Conservation (phyloP, 2,329 filamentous ascomycete genomes). For the Xylariomycetidae sp. region DNA sequence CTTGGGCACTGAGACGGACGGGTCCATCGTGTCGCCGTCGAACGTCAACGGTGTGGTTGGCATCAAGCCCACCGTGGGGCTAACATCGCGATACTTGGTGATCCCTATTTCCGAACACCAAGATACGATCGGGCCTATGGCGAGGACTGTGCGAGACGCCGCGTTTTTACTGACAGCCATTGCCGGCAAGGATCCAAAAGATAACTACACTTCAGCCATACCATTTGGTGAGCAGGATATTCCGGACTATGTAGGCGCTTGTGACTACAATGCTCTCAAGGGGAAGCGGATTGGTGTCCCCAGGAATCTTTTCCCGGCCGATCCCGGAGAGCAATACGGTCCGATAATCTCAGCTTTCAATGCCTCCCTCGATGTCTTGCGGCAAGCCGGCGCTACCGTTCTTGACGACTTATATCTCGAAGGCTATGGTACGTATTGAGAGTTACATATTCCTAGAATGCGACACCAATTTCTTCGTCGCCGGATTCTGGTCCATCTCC, state of each 20-base stretch:
- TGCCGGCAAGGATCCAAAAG: slow-evolving; percentile 52
- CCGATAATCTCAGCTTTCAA: slow-evolving; percentile 48
- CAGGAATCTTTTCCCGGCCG: slow-evolving; percentile 48
- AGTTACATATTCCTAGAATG: too few species aligned
- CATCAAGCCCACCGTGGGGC: slow-evolving; percentile 63
- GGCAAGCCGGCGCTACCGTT: slow-evolving; percentile 53
- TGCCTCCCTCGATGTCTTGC: slow-evolving; percentile 45
- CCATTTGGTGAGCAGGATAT: slow-evolving; percentile 47
- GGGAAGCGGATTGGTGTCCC: slow-evolving; percentile 63
- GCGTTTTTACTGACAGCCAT: slow-evolving; percentile 60
- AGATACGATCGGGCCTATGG: slow-evolving; percentile 64
- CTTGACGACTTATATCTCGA: slow-evolving; percentile 57
- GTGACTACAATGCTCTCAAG: slow-evolving; percentile 45
- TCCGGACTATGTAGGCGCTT: slow-evolving; percentile 58
- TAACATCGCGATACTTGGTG: slow-evolving; percentile 58
- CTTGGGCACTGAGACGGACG: slow-evolving; percentile 60
- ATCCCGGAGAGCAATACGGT: slow-evolving; percentile 7
- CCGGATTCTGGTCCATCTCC: too few species aligned
- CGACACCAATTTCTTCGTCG: too few species aligned
- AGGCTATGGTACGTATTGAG: slow-evolving; percentile 40
- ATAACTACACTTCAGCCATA: slow-evolving; percentile 61
- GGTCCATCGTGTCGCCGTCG: slow-evolving; percentile 55
- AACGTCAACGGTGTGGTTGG: slow-evolving; percentile 56
- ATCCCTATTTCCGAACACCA: slow-evolving; percentile 62
- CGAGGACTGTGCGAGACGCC: slow-evolving; percentile 61